Base-by-base conservation (phyloP, 2,329 filamentous ascomycete genomes). In the Thelonectria olida region DNA sequence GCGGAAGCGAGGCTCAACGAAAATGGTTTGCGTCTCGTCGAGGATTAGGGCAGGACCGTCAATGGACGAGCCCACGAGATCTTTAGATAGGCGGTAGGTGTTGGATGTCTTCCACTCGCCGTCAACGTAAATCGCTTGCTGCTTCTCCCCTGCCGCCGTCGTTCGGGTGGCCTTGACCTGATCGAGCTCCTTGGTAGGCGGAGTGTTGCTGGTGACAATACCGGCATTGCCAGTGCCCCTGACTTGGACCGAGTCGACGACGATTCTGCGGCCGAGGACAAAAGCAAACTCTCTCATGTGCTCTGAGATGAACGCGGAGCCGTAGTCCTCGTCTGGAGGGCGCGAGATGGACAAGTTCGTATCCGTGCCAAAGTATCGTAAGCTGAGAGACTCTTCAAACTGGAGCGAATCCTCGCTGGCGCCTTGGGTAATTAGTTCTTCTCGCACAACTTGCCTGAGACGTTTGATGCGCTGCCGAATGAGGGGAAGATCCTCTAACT, bases 311-410 rank as follows among this genome's bases (percentile, higher is more conserved):
- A 82, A 81, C 0, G 76, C 76, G 5, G 65, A 57, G 0, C 69
- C 73, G 53, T 79, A 81, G 50, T 80, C 71, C 9, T 72, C 72
- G 17, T 78, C 72, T 4, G 61, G 63, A 4, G 77, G 74, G 8
- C 73, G 75, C 5, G 80, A 67, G 15, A 85, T 80, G 76, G 82
- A 81, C 34, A 85, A 39, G 41, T 66, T 68, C 1, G 66, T 68
- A 7, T 68, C 66, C 0, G 81, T 83, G 2, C 83, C 82, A 63
- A 82, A 80, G 54, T 84, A 84, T 31, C 81, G 77, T 64, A 84
- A 74, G 50, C 81, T 81, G 3, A 85, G 72, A 36, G 80, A 82
- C 17, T 74, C 70, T 7, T 75, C 71, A 23, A 80, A 73, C 12
- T 79, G 75, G 31, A 84, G 74, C 7, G 80, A 77, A 1, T 74